phyloP scores from a whole-genome alignment of 805 yeast species.

The Grigorovia yakushimaensis region DNA sequence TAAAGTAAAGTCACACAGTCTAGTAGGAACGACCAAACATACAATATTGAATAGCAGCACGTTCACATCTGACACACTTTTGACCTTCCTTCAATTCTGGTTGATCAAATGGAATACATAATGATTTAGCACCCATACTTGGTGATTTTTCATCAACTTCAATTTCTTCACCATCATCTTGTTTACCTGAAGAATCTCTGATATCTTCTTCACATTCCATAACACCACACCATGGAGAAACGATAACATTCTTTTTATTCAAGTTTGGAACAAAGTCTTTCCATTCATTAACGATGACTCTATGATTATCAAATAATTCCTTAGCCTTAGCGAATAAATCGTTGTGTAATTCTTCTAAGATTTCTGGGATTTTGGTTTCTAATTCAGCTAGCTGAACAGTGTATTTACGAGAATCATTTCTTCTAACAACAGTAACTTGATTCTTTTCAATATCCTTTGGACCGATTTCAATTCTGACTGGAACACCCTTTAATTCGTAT shows the following conservation, averaged over 20 bases:
- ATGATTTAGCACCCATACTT: constrained; percentile 97
- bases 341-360: constrained; percentile 72
- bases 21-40: constrained; percentile 97
- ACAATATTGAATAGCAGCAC: constrained; percentile 69
- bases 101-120: constrained; percentile 93
- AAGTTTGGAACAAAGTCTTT: constrained; percentile 86
- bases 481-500: constrained; percentile 93
- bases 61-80: constrained; percentile 80
- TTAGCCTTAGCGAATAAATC: constrained; percentile 73
- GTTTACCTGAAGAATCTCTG: constrained; percentile 75
- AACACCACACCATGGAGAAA: constrained; percentile 97
- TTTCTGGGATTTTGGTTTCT: constrained; percentile 56
- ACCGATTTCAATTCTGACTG: constrained; percentile 89
- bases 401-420: constrained; percentile 76
- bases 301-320: constrained; percentile 71
- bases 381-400: constrained; percentile 56
- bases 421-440: constrained; percentile 82
- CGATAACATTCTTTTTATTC: constrained; percentile 80
- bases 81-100: constrained; percentile 71
- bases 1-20: background rate
- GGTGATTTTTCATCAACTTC: constrained; percentile 95
- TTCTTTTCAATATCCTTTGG: constrained; percentile 84
- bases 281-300: constrained; percentile 75
- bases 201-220: constrained; percentile 94
- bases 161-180: constrained; percentile 73